Percentiles rank a stretch among this genome's conserved stretches.
Conservation (phyloP, 345 rosid species). For the Hibiscus mutabilis region DNA sequence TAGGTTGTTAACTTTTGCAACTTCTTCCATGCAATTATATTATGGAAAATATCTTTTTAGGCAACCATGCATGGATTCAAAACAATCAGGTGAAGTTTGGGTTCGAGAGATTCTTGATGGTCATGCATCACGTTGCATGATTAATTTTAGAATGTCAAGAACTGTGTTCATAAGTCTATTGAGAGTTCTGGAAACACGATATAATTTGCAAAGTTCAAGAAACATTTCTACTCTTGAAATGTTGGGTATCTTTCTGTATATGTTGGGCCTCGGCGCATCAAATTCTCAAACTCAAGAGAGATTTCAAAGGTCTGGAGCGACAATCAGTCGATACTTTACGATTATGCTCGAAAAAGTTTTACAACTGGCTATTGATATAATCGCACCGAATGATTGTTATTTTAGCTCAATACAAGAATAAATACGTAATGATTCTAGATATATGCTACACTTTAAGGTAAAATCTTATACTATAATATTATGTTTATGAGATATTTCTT, state of each 20-base stretch:
- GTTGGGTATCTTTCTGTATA: neutral
- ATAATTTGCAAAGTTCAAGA: neutral
- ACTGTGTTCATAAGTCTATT: no score
- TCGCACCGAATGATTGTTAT: neutral
- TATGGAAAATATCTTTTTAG: neutral
- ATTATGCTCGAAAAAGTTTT: neutral
- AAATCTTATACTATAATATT: no score
- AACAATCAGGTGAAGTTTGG: neutral
- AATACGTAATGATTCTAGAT: neutral
- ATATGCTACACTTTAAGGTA: neutral
- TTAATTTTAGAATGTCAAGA: neutral
- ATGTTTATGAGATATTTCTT: no score
- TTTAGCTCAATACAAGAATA: neutral
- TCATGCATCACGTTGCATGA: neutral
- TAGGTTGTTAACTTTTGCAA: no score
- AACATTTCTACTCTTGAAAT: neutral
- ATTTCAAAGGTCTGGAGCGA: neutral
- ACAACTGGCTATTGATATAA: neutral
- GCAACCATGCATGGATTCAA: neutral
- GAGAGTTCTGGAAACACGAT: neutral
- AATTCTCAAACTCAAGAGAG: neutral
- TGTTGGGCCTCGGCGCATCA: neutral
- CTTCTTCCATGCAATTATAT: neutral
- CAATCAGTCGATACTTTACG: neutral
- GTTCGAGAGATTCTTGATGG: neutral